Evolutionary conservation across 257 asterid genomes (phyloP), one percentile per base, ranked within the genome.

Genomic region (Capsicum rhomboideum): DNA sequence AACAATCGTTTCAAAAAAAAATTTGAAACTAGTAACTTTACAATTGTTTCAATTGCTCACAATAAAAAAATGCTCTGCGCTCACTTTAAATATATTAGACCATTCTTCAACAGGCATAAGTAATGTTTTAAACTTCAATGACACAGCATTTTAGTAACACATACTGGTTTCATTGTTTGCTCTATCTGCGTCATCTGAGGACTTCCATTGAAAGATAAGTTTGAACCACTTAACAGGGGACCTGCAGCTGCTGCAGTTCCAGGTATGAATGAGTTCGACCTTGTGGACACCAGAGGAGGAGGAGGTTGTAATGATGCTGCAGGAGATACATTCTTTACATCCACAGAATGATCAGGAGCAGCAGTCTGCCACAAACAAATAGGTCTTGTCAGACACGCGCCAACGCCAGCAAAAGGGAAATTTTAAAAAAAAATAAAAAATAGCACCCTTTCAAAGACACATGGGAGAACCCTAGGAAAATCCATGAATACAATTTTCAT

Each of bases 221-320:
- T 50, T 52, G 63, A 77, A 77, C 82, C 82, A 77, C 82, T 77
- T 16, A 77, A 26, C 63, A 17, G 14, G 63, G 63, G 42, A 42
- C 10, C 63, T 75, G 81, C 82, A 77, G 82, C 26, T 16, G 82
- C 46, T 49, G 82, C 44, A 77, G 10, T 77, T 77, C 63, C 82
- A 84, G 91, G 86, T 83, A 85, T 83, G 83, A 86, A 82, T 58
- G 88, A 67, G 83, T 77, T 72, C 63, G 88, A 83, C 84, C 84
- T 84, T 28, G 87, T 75, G 10, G 88, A 46, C 84, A 63, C 82
- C 82, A 87, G 83, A 40, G 89, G 86, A 79, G 84, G 80, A 69
- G 87, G 89, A 86, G 91, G 90, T 66, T 68, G 85, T 78, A 87
- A 63, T 61, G 86, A 78, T 83, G 85, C 82, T 21, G 77, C 84